These are phyloP conservation scores for Scleroderma bovista DNA, from an alignment of 768 basidiomycete species.

Conservation along the genomic window DNA sequence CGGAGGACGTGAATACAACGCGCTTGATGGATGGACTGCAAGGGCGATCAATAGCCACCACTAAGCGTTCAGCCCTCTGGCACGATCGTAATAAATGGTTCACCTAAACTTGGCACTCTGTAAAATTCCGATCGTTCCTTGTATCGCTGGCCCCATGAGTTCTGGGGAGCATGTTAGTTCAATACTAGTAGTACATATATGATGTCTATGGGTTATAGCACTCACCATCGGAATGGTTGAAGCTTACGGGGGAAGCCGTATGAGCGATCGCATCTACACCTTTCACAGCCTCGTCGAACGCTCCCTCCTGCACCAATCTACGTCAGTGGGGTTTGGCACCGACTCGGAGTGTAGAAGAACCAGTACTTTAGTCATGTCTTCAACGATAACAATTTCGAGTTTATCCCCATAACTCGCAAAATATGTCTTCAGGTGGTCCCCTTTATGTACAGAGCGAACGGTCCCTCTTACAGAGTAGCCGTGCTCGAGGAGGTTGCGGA, in stretches of 20 bases:
- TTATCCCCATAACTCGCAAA: slow-evolving; percentile 51
- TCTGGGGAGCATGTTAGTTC: slow-evolving; percentile 34
- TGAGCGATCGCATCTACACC: slow-evolving; percentile 71
- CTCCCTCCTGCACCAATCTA: slow-evolving; percentile 45
- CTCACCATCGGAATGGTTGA: slow-evolving; percentile 38
- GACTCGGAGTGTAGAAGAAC: slow-evolving; percentile 2
- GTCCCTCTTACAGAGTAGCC: slow-evolving; percentile 65
- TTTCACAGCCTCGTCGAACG: slow-evolving; percentile 76
- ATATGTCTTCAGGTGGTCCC: slow-evolving; percentile 5
- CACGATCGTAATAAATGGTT: background rate
- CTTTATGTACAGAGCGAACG: slow-evolving; percentile 57
- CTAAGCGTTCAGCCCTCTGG: background rate
- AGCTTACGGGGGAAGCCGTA: slow-evolving; percentile 57
- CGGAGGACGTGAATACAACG: slow-evolving; percentile 64
- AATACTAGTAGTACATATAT: no score
- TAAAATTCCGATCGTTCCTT: slow-evolving; percentile 62
- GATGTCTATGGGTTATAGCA: background rate
- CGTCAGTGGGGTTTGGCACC: background rate
- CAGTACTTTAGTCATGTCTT: slow-evolving; percentile 72
- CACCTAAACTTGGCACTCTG: slow-evolving; percentile 53
- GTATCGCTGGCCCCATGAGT: slow-evolving; percentile 65
- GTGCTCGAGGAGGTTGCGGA: slow-evolving; percentile 47
- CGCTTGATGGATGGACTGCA: slow-evolving; percentile 34
- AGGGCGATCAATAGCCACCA: background rate
- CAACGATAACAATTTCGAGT: slow-evolving; percentile 61